Evolutionary conservation across 164 flowering plant species (phyloP).

Genomic region (Paratinospora sagittata): DNA sequence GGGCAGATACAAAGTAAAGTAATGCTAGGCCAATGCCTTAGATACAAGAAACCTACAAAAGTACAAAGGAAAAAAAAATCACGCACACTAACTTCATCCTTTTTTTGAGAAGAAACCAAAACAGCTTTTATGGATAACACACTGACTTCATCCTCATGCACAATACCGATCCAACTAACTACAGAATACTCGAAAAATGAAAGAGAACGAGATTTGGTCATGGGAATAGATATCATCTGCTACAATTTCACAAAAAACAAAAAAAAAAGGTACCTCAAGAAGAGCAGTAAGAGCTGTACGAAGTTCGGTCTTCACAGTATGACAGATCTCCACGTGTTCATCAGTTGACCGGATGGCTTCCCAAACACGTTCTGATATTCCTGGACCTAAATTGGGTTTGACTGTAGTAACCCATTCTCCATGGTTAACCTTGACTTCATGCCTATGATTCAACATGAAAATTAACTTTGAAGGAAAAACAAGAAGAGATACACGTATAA

Average conservation of each 20-base stretch:
- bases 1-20: background rate
- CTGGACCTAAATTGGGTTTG: slow-evolving; percentile 77
- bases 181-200: background rate
- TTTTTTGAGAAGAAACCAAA: too few relatives aligned
- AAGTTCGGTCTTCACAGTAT: slow-evolving; percentile 43
- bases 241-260: too few relatives aligned
- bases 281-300: slow-evolving; percentile 54
- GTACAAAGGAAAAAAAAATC: too few relatives aligned
- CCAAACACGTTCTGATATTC: slow-evolving; percentile 62
- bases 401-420: slow-evolving; percentile 68
- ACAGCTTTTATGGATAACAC: background rate
- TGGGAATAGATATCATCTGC: background rate
- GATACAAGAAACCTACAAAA: background rate
- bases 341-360: slow-evolving; percentile 59
- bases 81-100: background rate
- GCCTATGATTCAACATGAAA: slow-evolving; percentile 38
- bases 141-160: background rate
- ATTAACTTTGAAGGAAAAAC: background rate
- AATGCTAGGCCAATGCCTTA: background rate
- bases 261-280: slow-evolving; percentile 72
- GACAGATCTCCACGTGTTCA: slow-evolving; percentile 45
- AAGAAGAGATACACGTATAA: background rate
- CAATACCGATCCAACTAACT: background rate
- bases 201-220: background rate
- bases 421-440: slow-evolving; percentile 86